These are phyloP conservation scores for Beauveria pseudobassiana DNA, from an alignment of 2,329 filamentous ascomycete genomes.

Conservation along the genomic window DNA sequence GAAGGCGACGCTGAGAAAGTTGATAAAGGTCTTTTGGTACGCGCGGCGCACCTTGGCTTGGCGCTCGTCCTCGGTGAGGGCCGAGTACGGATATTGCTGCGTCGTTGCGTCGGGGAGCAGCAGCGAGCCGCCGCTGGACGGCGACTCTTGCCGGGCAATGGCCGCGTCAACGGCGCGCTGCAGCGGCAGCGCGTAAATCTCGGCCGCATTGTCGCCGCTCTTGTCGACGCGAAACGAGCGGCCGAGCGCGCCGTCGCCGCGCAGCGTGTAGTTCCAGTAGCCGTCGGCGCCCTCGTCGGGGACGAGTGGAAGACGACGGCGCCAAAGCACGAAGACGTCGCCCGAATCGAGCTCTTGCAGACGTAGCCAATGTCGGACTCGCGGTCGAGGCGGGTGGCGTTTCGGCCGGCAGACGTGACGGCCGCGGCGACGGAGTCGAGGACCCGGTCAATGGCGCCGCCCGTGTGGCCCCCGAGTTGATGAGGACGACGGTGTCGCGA, in stretches of 20 bases:
- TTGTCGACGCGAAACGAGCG: slow-evolving; percentile 46
- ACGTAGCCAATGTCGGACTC: slow-evolving; percentile 27
- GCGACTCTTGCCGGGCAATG: slow-evolving; percentile 31
- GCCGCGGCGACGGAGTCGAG: slow-evolving; percentile 39
- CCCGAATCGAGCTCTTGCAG: slow-evolving; percentile 53
- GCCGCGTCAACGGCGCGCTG: slow-evolving; percentile 61
- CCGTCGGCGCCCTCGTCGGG: slow-evolving; percentile 43
- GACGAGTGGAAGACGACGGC: slow-evolving; percentile 66
- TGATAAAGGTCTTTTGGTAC: slow-evolving; percentile 58
- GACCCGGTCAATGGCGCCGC: slow-evolving; percentile 62
- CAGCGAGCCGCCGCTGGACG: too few relatives aligned
- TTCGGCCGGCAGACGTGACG: slow-evolving; percentile 19
- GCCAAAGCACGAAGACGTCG: slow-evolving; percentile 64
- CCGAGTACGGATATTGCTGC: slow-evolving; percentile 26
- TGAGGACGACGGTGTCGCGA: slow-evolving; percentile 62
- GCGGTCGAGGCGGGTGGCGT: slow-evolving; percentile 17
- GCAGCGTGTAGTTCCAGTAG: slow-evolving; percentile 66
- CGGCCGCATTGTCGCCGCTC: slow-evolving; percentile 50
- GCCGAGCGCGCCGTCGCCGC: slow-evolving; percentile 53
- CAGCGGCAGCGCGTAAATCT: slow-evolving; percentile 61
- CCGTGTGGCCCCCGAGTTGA: slow-evolving; percentile 63
- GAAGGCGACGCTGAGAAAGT: slow-evolving; percentile 59
- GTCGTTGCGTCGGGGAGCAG: slow-evolving; percentile 24
- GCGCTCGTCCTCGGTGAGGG: slow-evolving; percentile 35
- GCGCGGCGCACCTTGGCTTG: slow-evolving; percentile 49